Percentiles rank a stretch among this genome's conserved stretches.
phyloP scores from a whole-genome alignment of 2,329 filamentous ascomycete genomes.

The Trichoderma asperellum region DNA sequence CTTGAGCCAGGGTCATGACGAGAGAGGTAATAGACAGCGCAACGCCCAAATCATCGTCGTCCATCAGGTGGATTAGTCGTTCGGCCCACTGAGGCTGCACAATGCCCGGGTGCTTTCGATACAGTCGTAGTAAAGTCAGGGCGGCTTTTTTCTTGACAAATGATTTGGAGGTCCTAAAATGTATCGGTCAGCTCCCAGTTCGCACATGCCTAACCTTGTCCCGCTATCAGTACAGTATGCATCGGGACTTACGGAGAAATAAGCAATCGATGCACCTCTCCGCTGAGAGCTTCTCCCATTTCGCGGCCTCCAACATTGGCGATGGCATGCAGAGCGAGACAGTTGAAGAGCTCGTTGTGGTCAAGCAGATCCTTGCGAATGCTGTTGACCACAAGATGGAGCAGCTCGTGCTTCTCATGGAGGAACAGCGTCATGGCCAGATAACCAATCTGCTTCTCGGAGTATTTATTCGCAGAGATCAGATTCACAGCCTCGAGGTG shows the following conservation, averaged over 20 bases:
- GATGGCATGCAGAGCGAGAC: constrained; percentile 92
- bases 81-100: constrained; percentile 97
- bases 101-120: constrained; percentile 91
- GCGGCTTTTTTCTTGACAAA: constrained; percentile 99
- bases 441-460: constrained; percentile 99
- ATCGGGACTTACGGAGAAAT: constrained; percentile 75
- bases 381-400: constrained; percentile 97
- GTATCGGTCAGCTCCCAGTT: constrained; percentile 18
- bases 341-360: constrained; percentile 97
- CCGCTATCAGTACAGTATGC: background rate
- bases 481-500: constrained; percentile 98
- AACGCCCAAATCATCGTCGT: constrained; percentile 91
- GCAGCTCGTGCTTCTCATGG: constrained; percentile 93
- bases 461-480: constrained; percentile 95
- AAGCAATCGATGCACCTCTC: constrained; percentile 88
- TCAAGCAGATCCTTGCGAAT: constrained; percentile 95
- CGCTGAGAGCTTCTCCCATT: constrained; percentile 92
- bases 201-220: background rate
- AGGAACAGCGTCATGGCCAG: constrained; percentile 96
- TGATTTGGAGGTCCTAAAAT: constrained; percentile 71
- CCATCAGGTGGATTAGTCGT: constrained; percentile 98
- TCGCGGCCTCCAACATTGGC: constrained; percentile 96
- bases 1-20: constrained; percentile 91
- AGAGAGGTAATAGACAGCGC: constrained; percentile 93
- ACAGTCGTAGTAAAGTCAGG: constrained; percentile 86